A percentile compares a stretch with the other conserved stretches of the same genome.
Conservation (phyloP, 176 grass and related monocot genomes). For the Hyparrhenia diplandra region DNA sequence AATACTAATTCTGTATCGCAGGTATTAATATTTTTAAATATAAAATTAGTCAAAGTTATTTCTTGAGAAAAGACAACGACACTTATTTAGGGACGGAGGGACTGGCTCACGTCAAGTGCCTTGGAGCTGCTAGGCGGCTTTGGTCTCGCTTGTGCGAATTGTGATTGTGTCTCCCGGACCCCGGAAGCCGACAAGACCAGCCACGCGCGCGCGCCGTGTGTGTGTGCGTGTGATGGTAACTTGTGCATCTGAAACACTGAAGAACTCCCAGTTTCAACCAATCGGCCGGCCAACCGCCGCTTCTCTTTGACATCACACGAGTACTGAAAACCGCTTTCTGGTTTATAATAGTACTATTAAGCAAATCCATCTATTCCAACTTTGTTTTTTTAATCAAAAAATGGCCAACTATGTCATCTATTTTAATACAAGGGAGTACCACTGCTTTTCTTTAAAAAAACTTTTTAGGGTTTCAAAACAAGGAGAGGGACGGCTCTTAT, state of each 20-base stretch:
- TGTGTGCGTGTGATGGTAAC: constrained; percentile 6
- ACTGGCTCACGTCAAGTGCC: constrained; percentile 18
- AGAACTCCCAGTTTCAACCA: neutral
- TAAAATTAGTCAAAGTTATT: no score
- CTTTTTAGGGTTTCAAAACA: neutral
- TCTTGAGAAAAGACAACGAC: no score
- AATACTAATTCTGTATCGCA: no score
- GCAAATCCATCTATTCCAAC: neutral
- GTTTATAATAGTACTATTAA: neutral
- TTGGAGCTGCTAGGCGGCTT: constrained; percentile 22
- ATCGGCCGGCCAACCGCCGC: neutral
- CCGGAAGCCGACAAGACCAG: constrained; percentile 21
- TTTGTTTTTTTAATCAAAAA: no score
- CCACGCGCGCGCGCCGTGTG: neutral
- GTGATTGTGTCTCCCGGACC: constrained; percentile 25
- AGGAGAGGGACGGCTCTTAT: neutral
- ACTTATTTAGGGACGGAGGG: no score
- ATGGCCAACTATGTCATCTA: no score
- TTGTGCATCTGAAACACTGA: neutral
- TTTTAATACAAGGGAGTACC: no score
- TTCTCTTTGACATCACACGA: constrained; percentile 2
- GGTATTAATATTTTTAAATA: no score
- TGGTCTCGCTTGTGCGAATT: neutral
- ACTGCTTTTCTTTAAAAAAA: no score
- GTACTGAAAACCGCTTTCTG: neutral